phyloP scores from a whole-genome alignment of 2,329 filamentous ascomycete species.

The Monosporascus sp. region DNA sequence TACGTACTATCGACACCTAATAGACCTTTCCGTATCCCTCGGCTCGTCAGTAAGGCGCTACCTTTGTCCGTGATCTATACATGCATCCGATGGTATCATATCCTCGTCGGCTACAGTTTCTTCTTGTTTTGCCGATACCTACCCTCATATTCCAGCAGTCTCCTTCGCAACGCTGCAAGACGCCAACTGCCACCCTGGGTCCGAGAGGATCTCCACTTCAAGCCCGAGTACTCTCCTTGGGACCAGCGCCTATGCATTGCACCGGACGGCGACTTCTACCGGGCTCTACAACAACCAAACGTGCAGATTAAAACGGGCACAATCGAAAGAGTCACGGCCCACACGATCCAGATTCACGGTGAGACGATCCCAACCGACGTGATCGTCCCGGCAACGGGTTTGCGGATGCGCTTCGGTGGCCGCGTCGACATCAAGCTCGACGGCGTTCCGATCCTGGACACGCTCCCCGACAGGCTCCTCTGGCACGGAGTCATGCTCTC shows the following conservation, averaged over 20 bases:
- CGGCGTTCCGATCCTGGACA: constrained; percentile 34
- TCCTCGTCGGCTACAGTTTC: constrained; percentile 1
- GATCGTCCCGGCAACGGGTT: constrained; percentile 61
- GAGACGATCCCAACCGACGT: constrained; percentile 49
- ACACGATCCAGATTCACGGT: constrained; percentile 39
- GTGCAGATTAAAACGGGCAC: constrained; percentile 36
- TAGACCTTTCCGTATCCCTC: too few species aligned
- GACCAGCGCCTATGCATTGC: constrained; percentile 63
- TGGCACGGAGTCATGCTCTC: constrained; percentile 60
- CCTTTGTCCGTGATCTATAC: too few species aligned
- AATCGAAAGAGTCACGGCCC: constrained; percentile 40
- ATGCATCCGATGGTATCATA: too few species aligned
- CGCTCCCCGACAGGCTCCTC: constrained; percentile 34
- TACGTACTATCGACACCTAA: too few species aligned
- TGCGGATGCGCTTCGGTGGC: constrained; percentile 51
- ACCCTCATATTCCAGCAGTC: constrained; percentile 38
- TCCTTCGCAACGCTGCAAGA: constrained; percentile 37
- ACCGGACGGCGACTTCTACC: constrained; percentile 41
- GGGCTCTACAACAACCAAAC: constrained; percentile 29
- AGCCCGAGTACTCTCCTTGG: constrained; percentile 53
- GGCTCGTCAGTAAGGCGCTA: too few species aligned
- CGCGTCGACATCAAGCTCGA: constrained; percentile 47
- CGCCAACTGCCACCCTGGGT: constrained; percentile 44
- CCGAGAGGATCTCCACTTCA: constrained; percentile 48
- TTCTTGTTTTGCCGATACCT: constrained; percentile 40